These are phyloP conservation scores for Straminergon stramineum DNA, from an alignment of 225 moss, liverwort and hornwort genomes.

Conservation along the genomic window DNA sequence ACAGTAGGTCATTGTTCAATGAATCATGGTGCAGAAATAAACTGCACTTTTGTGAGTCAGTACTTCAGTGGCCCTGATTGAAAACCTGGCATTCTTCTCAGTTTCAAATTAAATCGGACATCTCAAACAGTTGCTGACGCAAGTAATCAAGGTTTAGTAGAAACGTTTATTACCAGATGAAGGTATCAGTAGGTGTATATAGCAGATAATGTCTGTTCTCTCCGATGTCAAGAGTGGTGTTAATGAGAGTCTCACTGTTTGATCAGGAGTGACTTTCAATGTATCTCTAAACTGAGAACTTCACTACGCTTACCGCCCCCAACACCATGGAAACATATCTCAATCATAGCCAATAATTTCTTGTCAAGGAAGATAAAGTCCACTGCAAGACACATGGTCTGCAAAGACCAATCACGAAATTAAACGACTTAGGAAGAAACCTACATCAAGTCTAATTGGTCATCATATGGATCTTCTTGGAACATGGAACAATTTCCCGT, in stretches of 20 bases:
- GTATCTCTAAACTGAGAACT: background rate
- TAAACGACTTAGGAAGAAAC: background rate
- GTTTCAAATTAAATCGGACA: background rate
- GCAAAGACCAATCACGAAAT: background rate
- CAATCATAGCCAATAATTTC: background rate
- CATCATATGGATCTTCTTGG: background rate
- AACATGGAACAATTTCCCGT: background rate
- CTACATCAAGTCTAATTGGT: background rate
- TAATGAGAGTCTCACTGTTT: background rate
- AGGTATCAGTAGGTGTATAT: background rate
- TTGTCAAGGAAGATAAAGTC: background rate
- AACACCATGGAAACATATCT: background rate
- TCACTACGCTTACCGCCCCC: background rate
- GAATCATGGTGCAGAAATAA: background rate
- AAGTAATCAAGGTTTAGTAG: background rate
- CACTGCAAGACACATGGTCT: background rate
- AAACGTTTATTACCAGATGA: background rate
- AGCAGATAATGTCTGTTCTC: background rate
- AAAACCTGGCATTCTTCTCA: background rate
- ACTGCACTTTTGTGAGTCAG: no score
- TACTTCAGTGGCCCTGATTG: background rate
- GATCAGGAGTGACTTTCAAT: background rate
- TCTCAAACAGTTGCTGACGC: background rate
- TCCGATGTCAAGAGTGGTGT: background rate
- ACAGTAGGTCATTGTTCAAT: background rate